Base-by-base conservation (phyloP, 345 rosid genomes). In the Boechera retrofracta region DNA sequence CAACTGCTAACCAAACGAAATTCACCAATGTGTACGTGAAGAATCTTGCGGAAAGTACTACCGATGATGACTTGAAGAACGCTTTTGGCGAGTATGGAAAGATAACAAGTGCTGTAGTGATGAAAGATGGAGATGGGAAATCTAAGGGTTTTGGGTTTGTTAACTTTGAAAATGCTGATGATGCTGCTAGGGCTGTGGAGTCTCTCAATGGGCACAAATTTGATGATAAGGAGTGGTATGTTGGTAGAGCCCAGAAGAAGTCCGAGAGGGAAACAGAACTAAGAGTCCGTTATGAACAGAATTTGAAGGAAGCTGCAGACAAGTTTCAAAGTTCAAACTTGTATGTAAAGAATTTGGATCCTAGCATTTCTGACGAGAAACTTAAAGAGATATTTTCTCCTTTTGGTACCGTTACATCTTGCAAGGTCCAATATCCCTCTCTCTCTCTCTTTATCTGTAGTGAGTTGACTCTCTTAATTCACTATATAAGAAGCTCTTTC, bases 171-270 rank as follows among this genome's bases (percentile, higher is more conserved):
- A 83, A 85, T 80, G 74, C 89, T 49, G 95, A 90, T 70, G 95
- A 87, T 86, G 98, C 98, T 78, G 92, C 93, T 64, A 83, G 56
- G 77, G 89, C 98, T 72, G 97, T 90, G 47, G 97, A 91, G 68
- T 82, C 91, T 52, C 97, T 94, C 45, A 93, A 88, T 63, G 97
- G 97, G 9, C 85, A 82, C 63, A 88, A 85, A 56, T 26, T 86
- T 82, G 96, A 86, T 33, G 98, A 88, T 16, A 91, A 88, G 80
- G 96, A 93, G 82, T 93, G 96, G 98, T 93, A 79, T 83, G 97
- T 93, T 69, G 98, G 97, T 56, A 93, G 89, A 83, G 98, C 97
- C 56, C 93, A 87, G 83, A 93, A 91, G 86, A 93, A 89, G 78
- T 86, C 85, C 54, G 97, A 92, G 78, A 88, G 98, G 83, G 97